Evolutionary conservation across 2,329 filamentous ascomycete species (phyloP), one percentile per base, ranked within the genome.

Genomic region (Alternaria brassicae): DNA sequence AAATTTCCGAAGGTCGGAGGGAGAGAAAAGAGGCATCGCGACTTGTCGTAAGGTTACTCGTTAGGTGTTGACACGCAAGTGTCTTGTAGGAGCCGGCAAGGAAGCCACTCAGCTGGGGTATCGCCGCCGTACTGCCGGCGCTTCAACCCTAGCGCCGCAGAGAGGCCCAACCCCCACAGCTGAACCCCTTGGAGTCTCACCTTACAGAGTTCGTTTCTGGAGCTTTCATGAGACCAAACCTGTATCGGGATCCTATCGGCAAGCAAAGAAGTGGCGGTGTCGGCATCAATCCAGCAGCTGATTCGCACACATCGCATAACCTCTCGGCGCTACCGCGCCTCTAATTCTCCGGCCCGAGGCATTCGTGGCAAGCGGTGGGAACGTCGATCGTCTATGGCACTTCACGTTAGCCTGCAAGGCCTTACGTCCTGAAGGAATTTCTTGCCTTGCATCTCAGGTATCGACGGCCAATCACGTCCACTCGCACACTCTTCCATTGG

Each of bases 321-420:
- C 17, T 47, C 8, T 13, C 6, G 44, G 51, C 56, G 56, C 50
- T 28, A 39, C 37, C 17, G 23, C 23, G 23, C 30, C 21, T 36
- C 44, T 2, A 48, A 34, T 48, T 36, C 37, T 42, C 28, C 56
- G 56, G 55, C 42, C 44, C 27, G 41, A 53, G 37, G 36, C 37
- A 7, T 17, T 28, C 37, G 44, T 36, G 51, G 53, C 51, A 30
- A 21, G 23, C 10, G n/a, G 49, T 55, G 37, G 51, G 51, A 37
- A 21, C 19, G 56, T 58, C 52, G 51, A 58, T 58, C 56, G 37
- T 37, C 51, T 58, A 50, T 34, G 37, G 45, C 39, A 39, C 27
- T 58, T 42, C 37, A 58, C 44, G 19, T 49, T 58, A 55, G 51
- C 51, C 41, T n/a, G n/a, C n/a, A n/a, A n/a, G n/a, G n/a, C n/a